These are phyloP conservation scores for Zygosaccharomyces pseudorouxii DNA, from an alignment of 805 yeast species.

Conservation along the genomic window DNA sequence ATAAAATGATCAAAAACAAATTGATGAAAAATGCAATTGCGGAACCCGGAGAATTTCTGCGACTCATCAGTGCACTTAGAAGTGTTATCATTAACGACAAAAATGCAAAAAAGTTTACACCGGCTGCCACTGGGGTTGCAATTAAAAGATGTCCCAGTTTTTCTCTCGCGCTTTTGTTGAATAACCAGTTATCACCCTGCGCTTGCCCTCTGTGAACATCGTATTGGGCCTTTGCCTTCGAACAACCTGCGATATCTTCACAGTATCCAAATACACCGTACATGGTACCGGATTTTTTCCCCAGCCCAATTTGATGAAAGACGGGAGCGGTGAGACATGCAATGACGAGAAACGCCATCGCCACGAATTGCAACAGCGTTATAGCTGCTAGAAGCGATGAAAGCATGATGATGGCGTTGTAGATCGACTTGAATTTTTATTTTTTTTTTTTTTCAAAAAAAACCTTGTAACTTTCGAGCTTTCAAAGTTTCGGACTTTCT, in stretches of 20 bases:
- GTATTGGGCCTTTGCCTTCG: conserved; percentile 45
- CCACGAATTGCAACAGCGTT: conserved; percentile 39
- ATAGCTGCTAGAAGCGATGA: conserved; percentile 7
- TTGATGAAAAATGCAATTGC: conserved; percentile 39
- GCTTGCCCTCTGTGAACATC: conserved; percentile 33
- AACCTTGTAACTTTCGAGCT: neutral
- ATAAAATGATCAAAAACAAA: conserved; percentile 43
- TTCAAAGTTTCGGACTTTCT: no score
- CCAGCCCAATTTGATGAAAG: conserved; percentile 41
- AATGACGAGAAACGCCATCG: conserved; percentile 59
- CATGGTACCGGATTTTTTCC: conserved; percentile 38
- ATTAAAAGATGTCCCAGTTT: conserved; percentile 52
- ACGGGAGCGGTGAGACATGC: conserved; percentile 63
- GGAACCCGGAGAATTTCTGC: conserved; percentile 14
- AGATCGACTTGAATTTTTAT: neutral
- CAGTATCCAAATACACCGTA: conserved; percentile 74
- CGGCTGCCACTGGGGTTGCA: conserved; percentile 63
- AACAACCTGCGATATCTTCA: conserved; percentile 36
- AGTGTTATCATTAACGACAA: conserved; percentile 37
- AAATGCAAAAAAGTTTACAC: conserved; percentile 48
- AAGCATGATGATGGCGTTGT: conserved; percentile 1
- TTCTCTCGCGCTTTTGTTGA: conserved; percentile 44
- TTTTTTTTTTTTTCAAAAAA: neutral
- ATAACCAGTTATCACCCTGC: conserved; percentile 44
- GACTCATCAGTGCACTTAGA: conserved; percentile 22